Evolutionary conservation across 768 basidiomycete species (phyloP).

Genomic region (Wakefieldia striispora): DNA sequence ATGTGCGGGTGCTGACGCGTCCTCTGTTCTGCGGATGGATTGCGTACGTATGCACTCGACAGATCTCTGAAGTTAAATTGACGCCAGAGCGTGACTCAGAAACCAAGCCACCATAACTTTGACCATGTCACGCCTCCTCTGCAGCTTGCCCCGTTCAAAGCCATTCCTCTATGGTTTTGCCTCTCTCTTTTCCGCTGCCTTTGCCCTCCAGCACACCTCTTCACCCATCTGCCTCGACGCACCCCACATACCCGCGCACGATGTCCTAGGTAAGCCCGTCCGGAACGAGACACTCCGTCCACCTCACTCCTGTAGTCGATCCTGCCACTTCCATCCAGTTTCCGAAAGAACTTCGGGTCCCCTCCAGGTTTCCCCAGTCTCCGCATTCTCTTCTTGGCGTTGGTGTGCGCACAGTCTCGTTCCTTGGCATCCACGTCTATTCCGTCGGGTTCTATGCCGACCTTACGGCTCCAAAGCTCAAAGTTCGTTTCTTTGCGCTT

Average conservation of each 20-base stretch:
- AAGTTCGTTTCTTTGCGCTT: conserved; percentile 36
- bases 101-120: background rate
- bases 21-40: conserved; percentile 10
- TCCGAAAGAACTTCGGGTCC: conserved; percentile 61
- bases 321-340: conserved; percentile 73
- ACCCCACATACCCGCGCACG: conserved; percentile 19
- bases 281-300: background rate
- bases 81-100: too few relatives aligned
- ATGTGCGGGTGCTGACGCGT: conserved; percentile 29
- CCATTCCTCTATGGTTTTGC: conserved; percentile 34
- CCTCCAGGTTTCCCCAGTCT: conserved; percentile 60
- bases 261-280: conserved; percentile 22
- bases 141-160: conserved; percentile 11
- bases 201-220: conserved; percentile 23
- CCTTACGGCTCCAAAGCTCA: conserved; percentile 59
- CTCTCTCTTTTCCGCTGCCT: conserved; percentile 30
- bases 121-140: conserved; percentile 9
- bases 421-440: conserved; percentile 86
- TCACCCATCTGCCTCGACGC: conserved; percentile 44
- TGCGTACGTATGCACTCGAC: conserved; percentile 15
- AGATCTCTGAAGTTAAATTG: background rate
- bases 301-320: conserved; percentile 46
- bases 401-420: conserved; percentile 87
- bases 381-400: conserved; percentile 73
- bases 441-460: conserved; percentile 90